Base-by-base conservation (phyloP, 164 flowering plant genomes). In the Annona cherimola region DNA sequence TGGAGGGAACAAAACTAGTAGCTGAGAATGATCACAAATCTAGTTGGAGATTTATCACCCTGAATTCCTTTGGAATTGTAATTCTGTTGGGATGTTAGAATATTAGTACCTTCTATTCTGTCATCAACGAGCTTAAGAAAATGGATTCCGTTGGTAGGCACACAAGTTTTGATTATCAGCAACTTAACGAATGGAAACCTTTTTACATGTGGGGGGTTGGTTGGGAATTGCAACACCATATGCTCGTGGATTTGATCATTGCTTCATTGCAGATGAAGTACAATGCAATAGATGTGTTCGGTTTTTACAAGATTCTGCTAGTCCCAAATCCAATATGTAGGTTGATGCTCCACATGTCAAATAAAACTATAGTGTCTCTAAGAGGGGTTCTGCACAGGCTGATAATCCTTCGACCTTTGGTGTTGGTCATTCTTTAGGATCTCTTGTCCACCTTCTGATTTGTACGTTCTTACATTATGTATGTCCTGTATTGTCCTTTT, bases 221-320 rank as follows among this genome's bases (percentile, higher is more conserved):
- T 76, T 94, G 84, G 96, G 92, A 73, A 83, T 94, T 75, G 97
- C 98, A 19, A 92, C 98, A 62, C 98, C 98, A 63, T 94, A 86
- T 83, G 86, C 97, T 67, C 90, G 98, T 79, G 98, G 98, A 69
- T 92, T 94, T 72, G 99, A 94, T 83, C 88, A 92, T 82, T 90
- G 92, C 86, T 77, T 75, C 75, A 94, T 94, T 79, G 95, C 99
- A 57, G 97, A 94, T 82, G 97, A 94, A 81, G 97, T 86, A 66
- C 99, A 94, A 71, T 90, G 89, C 77, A 94, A 94, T 76, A 79
- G 97, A 79, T 90, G 97, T 74, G 73, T 85, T 74, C 87, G 97
- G 46, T 81, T 62, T 78, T 83, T 94, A 41, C 84, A 85, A 54
- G 94, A 87, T 72, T 79, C 80, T 39, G 98, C 90, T 76, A 81